A percentile compares a stretch with the other conserved stretches of the same genome.
Evolutionary conservation across 139 green algal genomes (phyloP).

Genomic region (Picochlorum sp.): DNA sequence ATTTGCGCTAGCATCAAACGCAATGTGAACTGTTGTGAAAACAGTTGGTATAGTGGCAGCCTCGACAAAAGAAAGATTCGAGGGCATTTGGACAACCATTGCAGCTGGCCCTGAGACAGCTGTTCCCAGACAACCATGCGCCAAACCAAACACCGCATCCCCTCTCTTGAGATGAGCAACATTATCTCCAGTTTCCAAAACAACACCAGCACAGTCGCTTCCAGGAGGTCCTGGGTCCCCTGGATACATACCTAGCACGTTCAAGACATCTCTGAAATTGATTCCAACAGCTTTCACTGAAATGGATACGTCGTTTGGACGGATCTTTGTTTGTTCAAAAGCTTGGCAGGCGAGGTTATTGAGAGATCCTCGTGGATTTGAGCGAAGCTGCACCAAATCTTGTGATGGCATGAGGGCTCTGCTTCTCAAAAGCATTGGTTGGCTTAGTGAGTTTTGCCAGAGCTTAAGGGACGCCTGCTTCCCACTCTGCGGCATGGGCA

Average conservation of each 20-base stretch:
- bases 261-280: conserved; percentile 52
- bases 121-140: conserved; percentile 50
- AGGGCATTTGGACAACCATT: conserved; percentile 52
- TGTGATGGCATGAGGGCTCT: conserved; percentile 1
- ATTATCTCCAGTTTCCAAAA: conserved; percentile 8
- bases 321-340: conserved; percentile 3
- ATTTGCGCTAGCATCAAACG: conserved; percentile 28
- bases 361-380: conserved; percentile 45
- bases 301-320: conserved; percentile 20
- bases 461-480: too few relatives aligned
- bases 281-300: conserved; percentile 44
- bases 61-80: conserved; percentile 46
- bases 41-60: conserved; percentile 64
- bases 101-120: conserved; percentile 40
- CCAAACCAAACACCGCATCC: conserved; percentile 62
- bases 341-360: conserved; percentile 37
- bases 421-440: conserved; percentile 17
- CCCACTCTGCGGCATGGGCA: too few relatives aligned
- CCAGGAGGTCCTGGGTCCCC: conserved; percentile 34
- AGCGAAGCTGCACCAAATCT: conserved; percentile 24
- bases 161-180: background rate
- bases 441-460: background rate
- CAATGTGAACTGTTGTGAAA: conserved; percentile 49
- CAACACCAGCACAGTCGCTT: conserved; percentile 26
- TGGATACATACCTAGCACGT: conserved; percentile 47